These are phyloP conservation scores for Dothistroma septosporum DNA, from an alignment of 2,329 filamentous ascomycete species.

Conservation along the genomic window DNA sequence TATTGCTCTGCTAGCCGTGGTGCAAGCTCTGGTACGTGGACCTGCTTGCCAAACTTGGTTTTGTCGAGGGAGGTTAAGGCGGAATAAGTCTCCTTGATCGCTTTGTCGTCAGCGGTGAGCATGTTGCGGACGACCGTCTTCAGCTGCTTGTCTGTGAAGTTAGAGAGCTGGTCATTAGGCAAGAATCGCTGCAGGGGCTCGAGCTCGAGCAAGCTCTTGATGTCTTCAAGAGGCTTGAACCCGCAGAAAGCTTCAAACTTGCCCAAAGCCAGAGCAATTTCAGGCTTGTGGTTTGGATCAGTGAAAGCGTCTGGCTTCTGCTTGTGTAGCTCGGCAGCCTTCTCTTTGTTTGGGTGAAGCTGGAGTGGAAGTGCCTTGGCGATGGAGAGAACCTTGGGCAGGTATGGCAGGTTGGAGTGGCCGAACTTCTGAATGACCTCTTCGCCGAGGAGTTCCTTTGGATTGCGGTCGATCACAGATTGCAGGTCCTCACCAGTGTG, in stretches of 20 bases:
- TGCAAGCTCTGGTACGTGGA: slow-evolving; percentile 61
- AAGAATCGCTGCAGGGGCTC: slow-evolving; percentile 53
- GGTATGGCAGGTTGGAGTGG: slow-evolving; percentile 61
- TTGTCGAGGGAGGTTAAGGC: slow-evolving; percentile 49
- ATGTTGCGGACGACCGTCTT: slow-evolving; percentile 54
- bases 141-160: slow-evolving; percentile 58
- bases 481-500: slow-evolving; percentile 60
- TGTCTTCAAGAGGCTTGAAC: slow-evolving; percentile 62
- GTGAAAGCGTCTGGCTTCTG: slow-evolving; percentile 62
- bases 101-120: slow-evolving; percentile 51
- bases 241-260: slow-evolving; percentile 74
- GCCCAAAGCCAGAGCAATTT: slow-evolving; percentile 68
- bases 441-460: slow-evolving; percentile 61
- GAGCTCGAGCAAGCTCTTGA: slow-evolving; percentile 56
- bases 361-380: slow-evolving; percentile 70
- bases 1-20: slow-evolving; percentile 64
- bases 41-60: slow-evolving; percentile 49
- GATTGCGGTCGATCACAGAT: slow-evolving; percentile 59
- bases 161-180: slow-evolving; percentile 47
- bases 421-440: slow-evolving; percentile 59
- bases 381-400: slow-evolving; percentile 74
- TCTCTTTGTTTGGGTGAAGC: slow-evolving; percentile 66
- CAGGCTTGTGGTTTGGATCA: slow-evolving; percentile 74
- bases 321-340: slow-evolving; percentile 61
- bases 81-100: slow-evolving; percentile 52